Evolutionary conservation across 352 stramenopile genomes (phyloP), one percentile per base, ranked within the genome.

Genomic region (Pythium myriotylum): DNA sequence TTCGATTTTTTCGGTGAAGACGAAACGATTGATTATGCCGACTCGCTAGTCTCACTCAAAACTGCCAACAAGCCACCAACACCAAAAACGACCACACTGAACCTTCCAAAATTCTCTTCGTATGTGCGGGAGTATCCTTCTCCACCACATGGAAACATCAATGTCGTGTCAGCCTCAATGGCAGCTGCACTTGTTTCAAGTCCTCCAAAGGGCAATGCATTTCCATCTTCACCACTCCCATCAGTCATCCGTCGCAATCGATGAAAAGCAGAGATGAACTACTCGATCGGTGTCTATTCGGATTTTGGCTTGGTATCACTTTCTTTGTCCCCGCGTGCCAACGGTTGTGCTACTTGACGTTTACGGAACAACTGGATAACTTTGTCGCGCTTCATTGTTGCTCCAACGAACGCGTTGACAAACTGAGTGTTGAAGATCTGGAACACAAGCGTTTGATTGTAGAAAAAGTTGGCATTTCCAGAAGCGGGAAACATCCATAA

Each of bases 391-490:
- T 92, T 91, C 81, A 95, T 89, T 10, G 79, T 86, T 16, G 82
- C 84, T 10, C 74, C 74, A 10, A 95, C 76, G 35, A 95, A 95
- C 50, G 85, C 84, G 12, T 69, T 85, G 58, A 93, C 78, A 19
- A 92, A 64, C 58, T 91, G 82, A 0, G 81, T 86, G 62, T 81
- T 83, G 59, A 95, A 95, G 54, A 91, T 83, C 64, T 93, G 86
- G 56, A 91, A 95, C 48, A 95, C 82, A 43, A 95, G 69, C 33
- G 86, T 95, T 67, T 93, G 84, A 68, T 92, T 93, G 72, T 93
- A 95, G 55, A 91, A 95, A 63, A 95, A 95, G 57, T 95, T 95
- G n/a, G 86, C 82, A 62, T 95, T 95, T 20, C 86, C 86, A 10
- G 84, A 93, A 13, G 79, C 86, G 7, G 86, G 84, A 48, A 88